These are phyloP conservation scores for Coix lacrymajobi DNA, from an alignment of 176 grass and related monocot species.

Conservation along the genomic window DNA sequence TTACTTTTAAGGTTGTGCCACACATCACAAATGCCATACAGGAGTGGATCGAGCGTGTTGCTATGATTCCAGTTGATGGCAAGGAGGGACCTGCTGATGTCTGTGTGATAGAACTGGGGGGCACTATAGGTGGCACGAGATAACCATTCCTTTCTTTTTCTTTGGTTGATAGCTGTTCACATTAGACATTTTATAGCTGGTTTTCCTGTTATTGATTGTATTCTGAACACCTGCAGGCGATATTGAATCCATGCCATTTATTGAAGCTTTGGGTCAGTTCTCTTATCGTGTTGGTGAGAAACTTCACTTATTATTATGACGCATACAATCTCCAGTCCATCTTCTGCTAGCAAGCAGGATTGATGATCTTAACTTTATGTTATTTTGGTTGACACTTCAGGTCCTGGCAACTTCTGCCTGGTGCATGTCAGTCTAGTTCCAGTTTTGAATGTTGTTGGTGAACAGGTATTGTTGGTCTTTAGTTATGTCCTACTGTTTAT, in stretches of 20 bases:
- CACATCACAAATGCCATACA: slow-evolving; percentile 84
- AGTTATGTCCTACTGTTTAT: neutral
- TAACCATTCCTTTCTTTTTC: neutral
- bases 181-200: slow-evolving; percentile 25
- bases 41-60: slow-evolving; percentile 66
- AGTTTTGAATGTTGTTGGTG: slow-evolving; percentile 81
- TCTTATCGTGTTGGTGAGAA: slow-evolving; percentile 71
- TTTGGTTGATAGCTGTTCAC: slow-evolving; percentile 3
- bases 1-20: slow-evolving; percentile 53
- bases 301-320: neutral
- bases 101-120: slow-evolving; percentile 68
- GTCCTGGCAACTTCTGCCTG: slow-evolving; percentile 71
- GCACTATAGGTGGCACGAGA: slow-evolving; percentile 57
- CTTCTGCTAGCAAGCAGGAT: neutral
- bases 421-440: slow-evolving; percentile 90
- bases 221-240: slow-evolving; percentile 52
- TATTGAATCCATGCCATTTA: slow-evolving; percentile 87
- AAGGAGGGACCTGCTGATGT: slow-evolving; percentile 68
- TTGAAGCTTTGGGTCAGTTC: slow-evolving; percentile 82
- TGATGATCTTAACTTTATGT: slow-evolving; percentile 8
- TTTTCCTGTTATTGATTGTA: slow-evolving; percentile 38
- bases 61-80: slow-evolving; percentile 67
- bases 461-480: slow-evolving; percentile 52
- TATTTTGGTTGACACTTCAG: slow-evolving; percentile 40
- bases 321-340: neutral